Evolutionary conservation across 2,329 filamentous ascomycete genomes (phyloP), one percentile per base, ranked within the genome.

Genomic region (Colletotrichum gigasporum): DNA sequence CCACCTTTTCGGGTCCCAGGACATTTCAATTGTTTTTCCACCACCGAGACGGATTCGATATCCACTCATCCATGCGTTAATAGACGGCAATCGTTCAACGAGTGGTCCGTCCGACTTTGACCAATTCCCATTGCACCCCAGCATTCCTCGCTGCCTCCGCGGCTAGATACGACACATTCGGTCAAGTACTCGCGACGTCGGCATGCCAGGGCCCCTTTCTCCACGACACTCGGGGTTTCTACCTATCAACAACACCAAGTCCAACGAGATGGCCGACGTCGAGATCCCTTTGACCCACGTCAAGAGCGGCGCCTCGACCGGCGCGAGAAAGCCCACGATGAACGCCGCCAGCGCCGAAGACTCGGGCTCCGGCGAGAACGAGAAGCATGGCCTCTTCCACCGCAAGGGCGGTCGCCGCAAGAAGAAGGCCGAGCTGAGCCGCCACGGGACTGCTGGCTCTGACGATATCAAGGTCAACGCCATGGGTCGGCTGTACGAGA

Each of bases 401-500:
- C 71, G 77, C 64, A 71, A 72, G 35, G 84, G 81, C 39, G 84
- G 81, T 42, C 83, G 87, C 55, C 82, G 86, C 51, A 81, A 85
- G 63, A 84, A 80, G 72, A 73, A 78, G n/a, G 76, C 77, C 42
- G 73, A 80, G 22, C 71, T 78, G 3, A 75, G 76, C 47, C 80
- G 84, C 32, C 73, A 77, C 16, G 80, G 80, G 63, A 84, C 81
- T 8, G 76, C 80, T 60, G 78, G 79, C 63, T 75, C 74, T 7
- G 84, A 87, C 10, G 86, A 87, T 16, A 75, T 85, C 30, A 80
- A 82, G 30, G 77, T 92, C 67, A 92, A 88, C 69, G 85, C 85
- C 65, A 86, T 92, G 81, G 90, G 90, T 44, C 83, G 83, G 64
- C 72, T 92, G 34, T 90, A 92, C 76, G 82, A 83, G 71, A 90